Conservation (phyloP, 768 basidiomycete species). For the Leccinellum rugosiceps region DNA sequence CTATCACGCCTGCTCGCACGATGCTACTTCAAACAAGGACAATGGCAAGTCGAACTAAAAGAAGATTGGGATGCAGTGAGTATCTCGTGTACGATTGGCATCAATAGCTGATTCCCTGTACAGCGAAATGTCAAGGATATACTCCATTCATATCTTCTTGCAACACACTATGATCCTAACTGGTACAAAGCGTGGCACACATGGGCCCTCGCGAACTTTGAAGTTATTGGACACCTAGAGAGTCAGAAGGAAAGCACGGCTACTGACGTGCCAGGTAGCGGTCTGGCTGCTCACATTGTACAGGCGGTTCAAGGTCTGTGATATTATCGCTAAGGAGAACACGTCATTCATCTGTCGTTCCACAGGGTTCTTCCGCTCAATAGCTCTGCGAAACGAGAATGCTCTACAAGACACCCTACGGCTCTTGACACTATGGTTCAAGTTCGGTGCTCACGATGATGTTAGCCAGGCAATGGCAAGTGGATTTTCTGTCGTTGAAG, state of each 20-base stretch:
- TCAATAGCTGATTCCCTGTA: slow-evolving; percentile 10
- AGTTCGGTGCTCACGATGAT: slow-evolving; percentile 86
- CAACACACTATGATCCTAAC: slow-evolving; percentile 87
- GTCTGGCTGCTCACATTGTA: slow-evolving; percentile 79
- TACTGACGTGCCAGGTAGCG: slow-evolving; percentile 55
- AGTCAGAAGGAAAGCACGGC: slow-evolving; percentile 53
- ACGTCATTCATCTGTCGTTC: slow-evolving; percentile 7
- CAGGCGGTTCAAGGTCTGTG: slow-evolving; percentile 83
- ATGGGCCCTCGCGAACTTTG: slow-evolving; percentile 96
- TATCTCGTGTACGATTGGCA: slow-evolving; percentile 5
- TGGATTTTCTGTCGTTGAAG: slow-evolving; percentile 85
- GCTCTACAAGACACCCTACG: slow-evolving; percentile 93
- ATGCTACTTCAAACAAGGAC: slow-evolving; percentile 94
- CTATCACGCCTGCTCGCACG: slow-evolving; percentile 88
- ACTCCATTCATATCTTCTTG: slow-evolving; percentile 76
- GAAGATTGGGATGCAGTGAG: slow-evolving; percentile 79
- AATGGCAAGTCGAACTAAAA: slow-evolving; percentile 85
- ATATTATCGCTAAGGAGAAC: neutral
- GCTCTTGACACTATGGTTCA: slow-evolving; percentile 96
- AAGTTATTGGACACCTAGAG: slow-evolving; percentile 84
- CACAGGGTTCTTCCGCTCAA: slow-evolving; percentile 91
- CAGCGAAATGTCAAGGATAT: slow-evolving; percentile 82
- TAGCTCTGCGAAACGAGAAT: slow-evolving; percentile 84
- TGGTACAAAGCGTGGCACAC: slow-evolving; percentile 99
- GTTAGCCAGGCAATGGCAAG: slow-evolving; percentile 86